Evolutionary conservation across 768 basidiomycete genomes (phyloP).

Genomic region (Calocera viscosa): DNA sequence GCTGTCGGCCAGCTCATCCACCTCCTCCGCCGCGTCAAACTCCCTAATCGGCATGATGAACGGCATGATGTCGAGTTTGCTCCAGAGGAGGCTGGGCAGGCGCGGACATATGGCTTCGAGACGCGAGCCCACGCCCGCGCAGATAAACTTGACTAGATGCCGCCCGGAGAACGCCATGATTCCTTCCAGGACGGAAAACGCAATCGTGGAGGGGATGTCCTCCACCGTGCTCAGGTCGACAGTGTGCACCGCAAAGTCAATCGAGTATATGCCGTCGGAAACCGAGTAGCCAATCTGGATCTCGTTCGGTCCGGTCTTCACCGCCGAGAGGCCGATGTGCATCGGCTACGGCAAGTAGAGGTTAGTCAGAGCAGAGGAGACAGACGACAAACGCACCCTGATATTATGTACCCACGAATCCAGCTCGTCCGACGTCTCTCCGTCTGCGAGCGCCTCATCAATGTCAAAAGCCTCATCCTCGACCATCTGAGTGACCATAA

Average conservation of each 20-base stretch:
- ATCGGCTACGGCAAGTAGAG: background rate
- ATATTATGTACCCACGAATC: background rate
- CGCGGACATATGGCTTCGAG: conserved; percentile 53
- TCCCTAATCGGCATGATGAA: conserved; percentile 34
- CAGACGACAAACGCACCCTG: background rate
- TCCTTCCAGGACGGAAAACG: background rate
- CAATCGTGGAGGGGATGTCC: background rate
- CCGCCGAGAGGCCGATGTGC: background rate
- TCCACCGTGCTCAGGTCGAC: conserved; percentile 27
- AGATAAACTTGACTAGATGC: conserved; percentile 77
- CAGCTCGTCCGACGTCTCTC: background rate
- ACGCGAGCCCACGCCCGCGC: conserved; percentile 60
- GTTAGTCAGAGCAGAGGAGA: background rate
- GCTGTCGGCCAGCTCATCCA: conserved; percentile 38
- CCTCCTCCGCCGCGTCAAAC: background rate
- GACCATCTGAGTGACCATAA: background rate
- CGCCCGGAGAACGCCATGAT: conserved; percentile 20
- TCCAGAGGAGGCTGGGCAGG: conserved; percentile 74
- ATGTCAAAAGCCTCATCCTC: background rate
- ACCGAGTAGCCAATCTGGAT: conserved; percentile 67
- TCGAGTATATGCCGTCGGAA: conserved; percentile 75
- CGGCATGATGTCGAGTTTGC: conserved; percentile 71
- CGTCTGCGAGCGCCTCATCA: background rate
- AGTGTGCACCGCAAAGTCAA: conserved; percentile 53
- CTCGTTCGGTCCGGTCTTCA: background rate